Base-by-base conservation (phyloP, 208 protist species). In the Acanthamoeba triangularis region DNA sequence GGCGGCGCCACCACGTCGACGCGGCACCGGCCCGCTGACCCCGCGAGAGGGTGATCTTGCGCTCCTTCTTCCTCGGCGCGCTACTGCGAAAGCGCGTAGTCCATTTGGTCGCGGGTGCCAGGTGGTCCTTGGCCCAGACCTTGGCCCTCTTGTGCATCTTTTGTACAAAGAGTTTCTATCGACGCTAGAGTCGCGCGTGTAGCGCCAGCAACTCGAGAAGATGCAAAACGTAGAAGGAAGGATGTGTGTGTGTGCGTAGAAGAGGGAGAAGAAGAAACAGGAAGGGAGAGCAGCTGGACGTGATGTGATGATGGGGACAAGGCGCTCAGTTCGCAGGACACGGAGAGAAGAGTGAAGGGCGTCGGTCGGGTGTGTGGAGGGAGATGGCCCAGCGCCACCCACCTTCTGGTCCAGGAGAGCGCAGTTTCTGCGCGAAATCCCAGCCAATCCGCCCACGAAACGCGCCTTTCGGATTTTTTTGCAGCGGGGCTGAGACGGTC, bases 61-160 rank as follows among this genome's bases (percentile, higher is more conserved):
- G 8, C 69, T 78, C 69, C 69, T 78, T 78, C 69, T 78, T 78
- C 33, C 69, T 33, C n/a, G 69, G 69, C 18, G 69, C 69, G 8
- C 69, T 33, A 44, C 69, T 78, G n/a, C 69, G 69, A 44, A 78
- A 78, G 69, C 69, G 69, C 10, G 69, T 78, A 3, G 69, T 78
- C 69, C 69, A 78, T 44, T 78, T 78, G 69, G 69, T 28, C 3
- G 33, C n/a, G 13, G 52, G 52, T 5, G 18, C 18, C 5, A 63
- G 59, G 59, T 78, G 69, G 69, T 78, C 69, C 69, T 78, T n/a
- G n/a, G 69, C 69, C 69, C 69, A 78, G 3, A 78, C 69, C 30
- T 78, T 78, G 69, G 69, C 69, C 69, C 69, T 33, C 69, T 78
- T 33, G 35, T 78, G 69, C 69, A 78, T 78, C 11, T 23, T 78